Conservation (phyloP, 2,329 filamentous ascomycete species). For the Metarhizium humberi region DNA sequence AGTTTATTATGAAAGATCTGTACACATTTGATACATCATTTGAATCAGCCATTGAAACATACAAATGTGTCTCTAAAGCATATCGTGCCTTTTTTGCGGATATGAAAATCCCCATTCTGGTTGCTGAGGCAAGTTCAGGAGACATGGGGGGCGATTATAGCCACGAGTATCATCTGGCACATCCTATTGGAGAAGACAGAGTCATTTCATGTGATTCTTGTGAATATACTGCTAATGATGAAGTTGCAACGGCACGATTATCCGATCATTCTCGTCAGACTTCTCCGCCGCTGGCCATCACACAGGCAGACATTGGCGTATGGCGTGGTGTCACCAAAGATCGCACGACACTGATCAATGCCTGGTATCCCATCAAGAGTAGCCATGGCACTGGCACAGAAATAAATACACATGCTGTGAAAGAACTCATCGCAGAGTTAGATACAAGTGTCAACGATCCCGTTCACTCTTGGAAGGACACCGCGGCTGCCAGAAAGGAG, state of each 20-base stretch:
- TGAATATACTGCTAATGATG: conserved; percentile 74
- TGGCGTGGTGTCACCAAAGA: conserved; percentile 63
- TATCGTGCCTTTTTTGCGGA: conserved; percentile 75
- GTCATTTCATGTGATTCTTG: conserved; percentile 69
- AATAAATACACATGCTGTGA: conserved; percentile 51
- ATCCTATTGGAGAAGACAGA: conserved; percentile 72
- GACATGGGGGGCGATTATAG: conserved; percentile 90
- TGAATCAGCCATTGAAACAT: conserved; percentile 67
- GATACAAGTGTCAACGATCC: conserved; percentile 61
- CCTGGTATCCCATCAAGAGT: conserved; percentile 47
- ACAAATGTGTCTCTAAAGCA: conserved; percentile 60
- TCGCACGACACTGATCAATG: conserved; percentile 56
- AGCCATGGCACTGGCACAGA: conserved; percentile 18
- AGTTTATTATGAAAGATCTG: conserved; percentile 97
- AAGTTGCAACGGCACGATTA: conserved; percentile 51
- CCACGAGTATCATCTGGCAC: conserved; percentile 88
- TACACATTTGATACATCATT: conserved; percentile 80
- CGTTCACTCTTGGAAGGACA: conserved; percentile 39
- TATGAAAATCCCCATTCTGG: conserved; percentile 71
- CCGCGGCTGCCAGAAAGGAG: conserved; percentile 12
- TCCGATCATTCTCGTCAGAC: not conserved
- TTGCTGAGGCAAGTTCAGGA: conserved; percentile 88
- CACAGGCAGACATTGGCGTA: conserved; percentile 20
- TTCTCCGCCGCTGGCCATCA: not conserved
- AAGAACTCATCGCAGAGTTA: conserved; percentile 54